A percentile compares a stretch with the other conserved stretches of the same genome.
Conservation (phyloP, 768 basidiomycete species). For the Tylopilus intermedius region DNA sequence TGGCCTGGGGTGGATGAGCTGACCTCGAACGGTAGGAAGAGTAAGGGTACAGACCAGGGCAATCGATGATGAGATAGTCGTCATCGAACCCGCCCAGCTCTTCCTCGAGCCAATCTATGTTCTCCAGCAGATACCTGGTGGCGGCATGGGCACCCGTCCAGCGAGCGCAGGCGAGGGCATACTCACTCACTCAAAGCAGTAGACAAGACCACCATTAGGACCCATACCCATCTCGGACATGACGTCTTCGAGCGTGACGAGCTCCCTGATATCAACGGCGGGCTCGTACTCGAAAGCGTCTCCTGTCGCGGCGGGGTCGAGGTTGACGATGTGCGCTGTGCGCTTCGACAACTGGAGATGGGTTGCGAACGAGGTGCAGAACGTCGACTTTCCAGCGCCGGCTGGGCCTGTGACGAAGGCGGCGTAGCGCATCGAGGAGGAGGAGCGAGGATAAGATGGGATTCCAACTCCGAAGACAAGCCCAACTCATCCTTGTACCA, state of each 20-base stretch:
- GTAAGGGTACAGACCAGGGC: slow-evolving; percentile 58
- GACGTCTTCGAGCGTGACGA: slow-evolving; percentile 90
- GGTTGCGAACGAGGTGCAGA: slow-evolving; percentile 81
- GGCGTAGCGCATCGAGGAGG: slow-evolving; percentile 73
- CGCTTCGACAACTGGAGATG: slow-evolving; percentile 81
- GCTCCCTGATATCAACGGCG: slow-evolving; percentile 87
- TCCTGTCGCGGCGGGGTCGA: slow-evolving; percentile 88
- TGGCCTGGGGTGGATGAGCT: slow-evolving; percentile 55
- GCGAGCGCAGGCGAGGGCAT: slow-evolving; percentile 10
- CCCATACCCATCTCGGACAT: slow-evolving; percentile 95
- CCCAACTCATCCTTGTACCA: slow-evolving; percentile 26
- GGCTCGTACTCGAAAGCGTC: slow-evolving; percentile 91
- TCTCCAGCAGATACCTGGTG: slow-evolving; percentile 85
- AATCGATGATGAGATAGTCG: slow-evolving; percentile 92
- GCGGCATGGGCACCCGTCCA: not conserved
- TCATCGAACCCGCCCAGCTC: slow-evolving; percentile 92
- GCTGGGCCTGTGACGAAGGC: slow-evolving; percentile 93
- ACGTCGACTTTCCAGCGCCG: slow-evolving; percentile 96
- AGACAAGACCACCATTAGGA: slow-evolving; percentile 94
- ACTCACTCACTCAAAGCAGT: slow-evolving; percentile 98
- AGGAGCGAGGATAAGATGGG: slow-evolving; percentile 10
- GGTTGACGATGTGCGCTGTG: slow-evolving; percentile 88
- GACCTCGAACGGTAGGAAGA: not conserved
- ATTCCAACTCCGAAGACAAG: slow-evolving; percentile 28
- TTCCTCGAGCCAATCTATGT: slow-evolving; percentile 98